These are phyloP conservation scores for Myriosclerotinia duriaeana DNA, from an alignment of 2,329 filamentous ascomycete genomes.

Conservation along the genomic window DNA sequence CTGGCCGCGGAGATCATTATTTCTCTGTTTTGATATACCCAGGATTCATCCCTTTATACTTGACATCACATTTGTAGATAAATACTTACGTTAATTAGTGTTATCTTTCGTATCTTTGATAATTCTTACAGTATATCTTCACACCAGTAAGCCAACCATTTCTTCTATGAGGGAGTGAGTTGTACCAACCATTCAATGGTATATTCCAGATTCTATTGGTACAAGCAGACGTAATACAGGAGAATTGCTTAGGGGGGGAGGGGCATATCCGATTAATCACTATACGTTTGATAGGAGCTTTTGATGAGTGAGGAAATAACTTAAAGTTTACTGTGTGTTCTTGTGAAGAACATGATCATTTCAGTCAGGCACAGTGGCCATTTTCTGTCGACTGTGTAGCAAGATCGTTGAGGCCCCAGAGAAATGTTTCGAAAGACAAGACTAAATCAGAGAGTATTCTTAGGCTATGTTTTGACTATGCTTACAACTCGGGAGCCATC, in stretches of 20 bases:
- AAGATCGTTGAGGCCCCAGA: neutral
- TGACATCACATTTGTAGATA: constrained; percentile 6
- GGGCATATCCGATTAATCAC: no score
- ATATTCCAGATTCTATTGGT: no score
- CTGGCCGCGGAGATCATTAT: constrained; percentile 16
- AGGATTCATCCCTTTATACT: constrained; percentile 6
- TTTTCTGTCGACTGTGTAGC: neutral
- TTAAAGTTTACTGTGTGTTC: neutral
- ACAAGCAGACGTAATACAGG: no score
- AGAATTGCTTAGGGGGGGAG: no score
- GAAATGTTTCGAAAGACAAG: neutral
- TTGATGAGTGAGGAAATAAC: neutral
- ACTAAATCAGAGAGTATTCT: neutral
- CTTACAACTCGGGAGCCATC: neutral
- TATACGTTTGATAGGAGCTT: constrained; percentile 9
- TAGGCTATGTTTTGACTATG: neutral
- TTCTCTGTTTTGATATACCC: neutral
- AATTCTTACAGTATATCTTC: neutral
- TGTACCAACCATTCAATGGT: no score
- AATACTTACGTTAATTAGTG: constrained; percentile 3
- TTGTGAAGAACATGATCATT: neutral
- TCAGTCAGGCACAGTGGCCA: neutral
- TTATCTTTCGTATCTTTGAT: constrained; percentile 16
- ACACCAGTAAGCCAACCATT: neutral
- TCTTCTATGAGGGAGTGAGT: neutral